A percentile compares a stretch with the other conserved stretches of the same genome.
Conservation (phyloP, 2,329 filamentous ascomycete species). For the Diaporthe batatas region DNA sequence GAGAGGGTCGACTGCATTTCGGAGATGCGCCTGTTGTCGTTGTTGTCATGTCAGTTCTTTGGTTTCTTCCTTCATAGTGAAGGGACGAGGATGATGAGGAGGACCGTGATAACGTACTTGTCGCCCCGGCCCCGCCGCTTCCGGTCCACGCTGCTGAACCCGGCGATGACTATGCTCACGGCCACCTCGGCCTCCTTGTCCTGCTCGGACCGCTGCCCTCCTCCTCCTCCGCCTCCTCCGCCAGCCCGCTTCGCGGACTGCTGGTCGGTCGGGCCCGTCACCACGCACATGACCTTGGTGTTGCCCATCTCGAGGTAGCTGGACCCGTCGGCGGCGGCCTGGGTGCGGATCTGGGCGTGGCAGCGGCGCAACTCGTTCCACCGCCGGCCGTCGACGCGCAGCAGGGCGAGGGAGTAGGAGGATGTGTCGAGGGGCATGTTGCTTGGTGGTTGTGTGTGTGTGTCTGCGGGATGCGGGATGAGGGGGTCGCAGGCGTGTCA, state of each 20-base stretch:
- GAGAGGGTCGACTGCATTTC: conserved; percentile 86
- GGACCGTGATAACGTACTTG: conserved; percentile 70
- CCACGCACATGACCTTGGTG: conserved; percentile 94
- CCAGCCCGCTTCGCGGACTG: conserved; percentile 54
- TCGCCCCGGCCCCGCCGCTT: conserved; percentile 81
- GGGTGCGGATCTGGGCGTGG: conserved; percentile 90
- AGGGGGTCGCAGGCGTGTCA: no score
- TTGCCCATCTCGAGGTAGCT: conserved; percentile 97
- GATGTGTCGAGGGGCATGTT: conserved; percentile 94
- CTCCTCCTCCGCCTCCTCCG: conserved; percentile 61
- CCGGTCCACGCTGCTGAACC: conserved; percentile 89
- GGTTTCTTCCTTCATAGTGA: no score
- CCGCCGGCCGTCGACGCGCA: conserved; percentile 85
- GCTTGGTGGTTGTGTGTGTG: background rate
- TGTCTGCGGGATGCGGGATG: no score
- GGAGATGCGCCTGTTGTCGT: conserved; percentile 75
- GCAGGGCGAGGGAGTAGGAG: conserved; percentile 87
- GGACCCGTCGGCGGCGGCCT: conserved; percentile 91
- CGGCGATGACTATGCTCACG: conserved; percentile 87
- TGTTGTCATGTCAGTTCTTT: background rate
- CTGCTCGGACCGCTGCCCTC: conserved; percentile 47
- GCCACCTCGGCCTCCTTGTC: conserved; percentile 74
- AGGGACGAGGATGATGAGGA: no score
- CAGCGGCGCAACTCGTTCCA: conserved; percentile 97
- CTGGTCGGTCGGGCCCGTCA: conserved; percentile 85